These are phyloP conservation scores for Leishmania amazonensis DNA, from an alignment of 208 protist species.

Conservation along the genomic window DNA sequence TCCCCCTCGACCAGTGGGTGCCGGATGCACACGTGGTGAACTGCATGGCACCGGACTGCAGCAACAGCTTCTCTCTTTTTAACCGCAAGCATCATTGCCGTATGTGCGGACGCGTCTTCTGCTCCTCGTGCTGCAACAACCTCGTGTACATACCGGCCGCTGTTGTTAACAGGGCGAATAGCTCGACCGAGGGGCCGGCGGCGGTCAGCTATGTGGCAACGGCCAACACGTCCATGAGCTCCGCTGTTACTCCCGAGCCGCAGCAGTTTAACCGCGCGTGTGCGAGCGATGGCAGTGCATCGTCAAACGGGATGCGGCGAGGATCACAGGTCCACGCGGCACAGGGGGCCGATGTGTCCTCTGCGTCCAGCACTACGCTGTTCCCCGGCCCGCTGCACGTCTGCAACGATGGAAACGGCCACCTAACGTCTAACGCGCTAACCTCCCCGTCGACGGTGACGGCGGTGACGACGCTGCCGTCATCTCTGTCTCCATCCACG, in stretches of 20 bases:
- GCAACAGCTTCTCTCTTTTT: constrained; percentile 79
- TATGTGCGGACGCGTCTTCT: constrained; percentile 82
- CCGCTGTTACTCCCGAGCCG: constrained; percentile 6
- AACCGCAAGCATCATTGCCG: constrained; percentile 81
- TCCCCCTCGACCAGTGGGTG: constrained; percentile 60
- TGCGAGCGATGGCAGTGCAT: background rate
- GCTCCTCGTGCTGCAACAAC: constrained; percentile 71
- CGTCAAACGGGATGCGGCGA: background rate
- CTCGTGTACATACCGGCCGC: constrained; percentile 17
- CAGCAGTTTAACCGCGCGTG: background rate
- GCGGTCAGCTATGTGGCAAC: background rate
- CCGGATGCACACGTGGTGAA: constrained; percentile 74
- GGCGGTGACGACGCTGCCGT: background rate
- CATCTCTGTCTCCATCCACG: background rate
- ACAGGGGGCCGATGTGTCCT: background rate
- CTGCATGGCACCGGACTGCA: constrained; percentile 85
- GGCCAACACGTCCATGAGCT: background rate
- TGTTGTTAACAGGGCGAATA: background rate
- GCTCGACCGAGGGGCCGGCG: background rate
- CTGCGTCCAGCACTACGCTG: background rate
- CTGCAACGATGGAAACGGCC: background rate
- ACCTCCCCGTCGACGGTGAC: background rate
- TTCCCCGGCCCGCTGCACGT: background rate
- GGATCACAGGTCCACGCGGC: background rate
- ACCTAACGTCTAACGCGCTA: background rate